Evolutionary conservation across 306 rosid species (phyloP), one percentile per base, ranked within the genome.

Genomic region (Fagus sylvatica): DNA sequence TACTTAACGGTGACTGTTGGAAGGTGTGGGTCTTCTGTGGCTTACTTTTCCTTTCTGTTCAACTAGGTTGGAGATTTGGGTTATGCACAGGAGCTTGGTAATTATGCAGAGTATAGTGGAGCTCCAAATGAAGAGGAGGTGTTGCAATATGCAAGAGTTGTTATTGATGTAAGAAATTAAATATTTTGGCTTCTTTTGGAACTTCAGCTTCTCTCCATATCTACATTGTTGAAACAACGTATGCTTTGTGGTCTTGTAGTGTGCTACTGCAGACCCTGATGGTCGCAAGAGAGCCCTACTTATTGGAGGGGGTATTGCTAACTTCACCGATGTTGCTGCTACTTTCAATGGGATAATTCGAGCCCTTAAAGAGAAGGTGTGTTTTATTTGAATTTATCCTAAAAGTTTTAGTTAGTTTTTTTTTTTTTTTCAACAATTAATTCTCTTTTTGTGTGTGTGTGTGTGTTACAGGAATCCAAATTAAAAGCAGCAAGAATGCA

Each of bases 61-160:
- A 54, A 37, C 72, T 73, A 92, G 96, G 97, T 92, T 65, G 97
- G 97, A 78, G 96, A 92, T 89, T 83, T 93, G 88, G 98, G 98
- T 57, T 93, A 89, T 86, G 94, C 98, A 32, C 88, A 91, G 39
- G 98, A 93, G 87, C 96, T 93, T 74, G 98, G 98, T n/a, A 93
- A 93, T 83, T 93, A 93, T 85, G 98, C 98, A 9, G 98, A 93
- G 81, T 91, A 93, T 66, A 93, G 98, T 84, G 98, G 98, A 78
- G 96, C 98, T 79, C 98, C 98, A 74, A 93, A 93, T 41, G 96
- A 93, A 85, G 98, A 91, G 48, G 98, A 93, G 84, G 98, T 93
- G 56, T 81, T 93, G 91, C 98, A 93, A 77, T 93, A 93, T 85
- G 96, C 98, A 7, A 85, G 96, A 86, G 96, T 91, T 9, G 87